A percentile compares a stretch with the other conserved stretches of the same genome.
Evolutionary conservation across 345 rosid species (phyloP).

Genomic region (Cardiospermum halicacabum): DNA sequence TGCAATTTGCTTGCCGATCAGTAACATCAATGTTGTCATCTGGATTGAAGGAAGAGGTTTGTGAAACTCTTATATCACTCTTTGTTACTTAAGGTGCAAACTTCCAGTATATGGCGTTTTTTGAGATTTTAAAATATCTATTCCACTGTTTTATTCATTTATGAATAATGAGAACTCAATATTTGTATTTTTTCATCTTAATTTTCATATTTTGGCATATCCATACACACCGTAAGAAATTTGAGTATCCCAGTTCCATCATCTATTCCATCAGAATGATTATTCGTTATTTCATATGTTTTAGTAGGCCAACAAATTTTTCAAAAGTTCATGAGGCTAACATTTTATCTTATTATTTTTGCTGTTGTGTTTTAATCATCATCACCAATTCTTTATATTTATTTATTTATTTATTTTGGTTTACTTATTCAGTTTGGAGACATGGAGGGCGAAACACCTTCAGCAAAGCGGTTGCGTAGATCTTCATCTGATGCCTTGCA

Average conservation of each 20-base stretch:
- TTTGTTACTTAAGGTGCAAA: conserved; percentile 5
- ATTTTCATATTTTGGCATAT: not conserved
- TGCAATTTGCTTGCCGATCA: conserved; percentile 66
- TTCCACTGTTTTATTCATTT: not conserved
- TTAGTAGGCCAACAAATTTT: not conserved
- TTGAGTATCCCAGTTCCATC: not conserved
- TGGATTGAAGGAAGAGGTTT: conserved; percentile 85
- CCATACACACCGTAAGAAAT: not conserved
- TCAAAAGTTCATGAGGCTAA: not conserved
- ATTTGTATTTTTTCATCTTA: not conserved
- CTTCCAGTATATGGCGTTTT: conserved; percentile 1
- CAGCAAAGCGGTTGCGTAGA: conserved; percentile 70
- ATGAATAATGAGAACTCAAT: not conserved
- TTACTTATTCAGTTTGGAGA: conserved; percentile 66
- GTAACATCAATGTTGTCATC: conserved; percentile 57
- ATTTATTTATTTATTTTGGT: too few relatives aligned
- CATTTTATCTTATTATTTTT: too few relatives aligned
- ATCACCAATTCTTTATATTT: too few relatives aligned
- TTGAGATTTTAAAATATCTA: not conserved
- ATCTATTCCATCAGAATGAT: not conserved
- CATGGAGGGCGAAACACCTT: conserved; percentile 76
- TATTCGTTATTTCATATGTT: not conserved
- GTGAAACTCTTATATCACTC: conserved; percentile 7
- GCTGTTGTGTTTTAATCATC: too few relatives aligned
- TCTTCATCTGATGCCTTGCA: conserved; percentile 83